A percentile compares a stretch with the other conserved stretches of the same genome.
Conservation (phyloP, 352 stramenopile species). For the Halophytophthora batemanensis region DNA sequence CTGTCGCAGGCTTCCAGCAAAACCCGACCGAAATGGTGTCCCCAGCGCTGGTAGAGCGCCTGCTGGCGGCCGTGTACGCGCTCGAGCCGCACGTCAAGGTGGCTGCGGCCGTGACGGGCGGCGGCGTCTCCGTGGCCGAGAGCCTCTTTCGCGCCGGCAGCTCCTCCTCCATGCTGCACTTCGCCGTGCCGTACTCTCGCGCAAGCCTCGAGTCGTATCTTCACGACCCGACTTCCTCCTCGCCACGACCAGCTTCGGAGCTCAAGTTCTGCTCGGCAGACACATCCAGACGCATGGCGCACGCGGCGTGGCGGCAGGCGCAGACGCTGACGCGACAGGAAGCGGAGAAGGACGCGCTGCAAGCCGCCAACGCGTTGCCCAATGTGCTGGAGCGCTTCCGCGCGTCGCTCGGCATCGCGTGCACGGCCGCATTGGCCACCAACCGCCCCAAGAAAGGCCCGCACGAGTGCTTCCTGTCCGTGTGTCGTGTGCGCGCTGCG, state of each 20-base stretch:
- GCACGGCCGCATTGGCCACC: conserved; percentile 66
- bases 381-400: conserved; percentile 34
- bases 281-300: conserved; percentile 62
- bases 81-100: conserved; percentile 52
- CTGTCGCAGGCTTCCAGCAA: too few relatives aligned
- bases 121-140: conserved; percentile 39
- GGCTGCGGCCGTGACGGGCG: conserved; percentile 52
- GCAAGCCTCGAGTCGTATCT: conserved; percentile 56
- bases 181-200: conserved; percentile 63
- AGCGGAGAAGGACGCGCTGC: conserved; percentile 18
- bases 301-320: conserved; percentile 46
- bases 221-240: conserved; percentile 3
- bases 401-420: conserved; percentile 54
- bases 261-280: conserved; percentile 53
- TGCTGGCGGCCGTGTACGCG: conserved; percentile 56
- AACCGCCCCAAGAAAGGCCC: conserved; percentile 56
- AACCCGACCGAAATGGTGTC: neutral
- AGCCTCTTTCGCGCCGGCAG: conserved; percentile 53
- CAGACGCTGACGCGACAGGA: conserved; percentile 37
- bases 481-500: conserved; percentile 30
- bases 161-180: conserved; percentile 73
- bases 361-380: conserved; percentile 17
- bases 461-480: conserved; percentile 69
- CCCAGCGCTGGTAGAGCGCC: conserved; percentile 36
- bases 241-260: conserved; percentile 10